phyloP scores from a whole-genome alignment of 805 yeast species.

The Metschnikowia shivogae region DNA sequence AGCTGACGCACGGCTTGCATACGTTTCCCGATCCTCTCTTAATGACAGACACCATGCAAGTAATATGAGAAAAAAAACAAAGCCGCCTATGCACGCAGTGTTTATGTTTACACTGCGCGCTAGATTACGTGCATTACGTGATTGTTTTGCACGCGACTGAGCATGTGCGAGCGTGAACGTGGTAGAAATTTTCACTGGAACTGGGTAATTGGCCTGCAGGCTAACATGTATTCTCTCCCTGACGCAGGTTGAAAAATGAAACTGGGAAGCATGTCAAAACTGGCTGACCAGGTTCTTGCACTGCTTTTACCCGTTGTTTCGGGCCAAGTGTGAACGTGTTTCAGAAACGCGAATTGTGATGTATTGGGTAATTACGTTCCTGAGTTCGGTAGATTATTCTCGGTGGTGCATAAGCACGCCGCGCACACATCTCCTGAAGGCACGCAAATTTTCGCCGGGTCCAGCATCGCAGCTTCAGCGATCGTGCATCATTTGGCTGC shows the following conservation, averaged over 20 bases:
- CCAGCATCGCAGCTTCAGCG: too few species aligned
- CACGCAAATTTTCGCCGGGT: too few species aligned
- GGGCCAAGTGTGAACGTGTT: too few species aligned
- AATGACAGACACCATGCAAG: constrained; percentile 20
- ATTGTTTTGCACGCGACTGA: not conserved
- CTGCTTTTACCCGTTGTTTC: too few species aligned
- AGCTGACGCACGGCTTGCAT: constrained; percentile 2
- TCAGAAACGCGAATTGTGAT: not conserved
- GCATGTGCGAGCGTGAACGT: not conserved
- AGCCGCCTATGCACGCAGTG: not conserved
- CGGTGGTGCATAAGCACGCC: not conserved
- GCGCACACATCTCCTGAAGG: too few species aligned
- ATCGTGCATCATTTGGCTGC: too few species aligned
- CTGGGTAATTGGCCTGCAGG: not conserved
- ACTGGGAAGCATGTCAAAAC: too few species aligned
- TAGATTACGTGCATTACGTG: constrained; percentile 14
- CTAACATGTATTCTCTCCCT: not conserved
- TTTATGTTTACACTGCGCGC: constrained; percentile 14
- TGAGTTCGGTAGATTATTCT: not conserved
- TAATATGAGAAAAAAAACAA: constrained; percentile 9
- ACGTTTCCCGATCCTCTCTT: constrained; percentile 6
- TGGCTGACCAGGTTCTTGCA: too few species aligned
- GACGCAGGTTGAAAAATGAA: too few species aligned
- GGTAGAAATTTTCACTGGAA: not conserved
- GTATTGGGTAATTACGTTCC: not conserved